Base-by-base conservation (phyloP, 2,329 filamentous ascomycete species). In the Dothistroma septosporum region DNA sequence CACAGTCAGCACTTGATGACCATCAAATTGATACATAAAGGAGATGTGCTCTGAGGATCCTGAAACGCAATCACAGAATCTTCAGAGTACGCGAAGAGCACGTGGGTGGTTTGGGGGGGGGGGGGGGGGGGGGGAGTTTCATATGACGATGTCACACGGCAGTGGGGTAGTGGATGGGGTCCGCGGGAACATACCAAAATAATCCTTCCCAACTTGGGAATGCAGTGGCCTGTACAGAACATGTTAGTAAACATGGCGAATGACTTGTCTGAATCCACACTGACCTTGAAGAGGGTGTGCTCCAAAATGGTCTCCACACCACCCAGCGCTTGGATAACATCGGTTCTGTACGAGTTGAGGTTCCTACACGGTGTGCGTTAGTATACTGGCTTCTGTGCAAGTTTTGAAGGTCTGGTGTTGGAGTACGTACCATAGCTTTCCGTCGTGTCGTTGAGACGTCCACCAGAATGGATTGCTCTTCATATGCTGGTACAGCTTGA, bases 401-500 rank as follows among this genome's bases (percentile, higher is more conserved):
- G n/a, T 55, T 55, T n/a, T 28, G 46, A 49, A 41, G 9, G 21
- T 2, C 28, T 50, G 10, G 61, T 37, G 66, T 97, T 97, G 8
- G 35, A 12, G 6, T 10, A 12, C 35, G 5, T 37, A 37, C 94
- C 94, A 99, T 4, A 99, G 77, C 73, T 97, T 97, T 73, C 94
- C 94, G 70, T 99, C 94, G 71, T 99, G 95, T 44, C 94, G 84
- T 76, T 97, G 93, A 70, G 90, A 96, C 4, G 94, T 99, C 94
- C 94, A 99, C 92, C 92, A 97, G 82, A 97, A 97, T 0, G 94
- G 94, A 74, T 97, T 97, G 77, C 89, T 95, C 85, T 96, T 97
- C 93, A 99, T 97, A 62, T 97, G 82, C 75, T 97, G 93, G 74
- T 97, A 99, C 32, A 94, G 87, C 82, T 99, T 99, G 82, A 99